phyloP scores from a whole-genome alignment of 1,284 basidiomycete species.

The Leccinum insolens region DNA sequence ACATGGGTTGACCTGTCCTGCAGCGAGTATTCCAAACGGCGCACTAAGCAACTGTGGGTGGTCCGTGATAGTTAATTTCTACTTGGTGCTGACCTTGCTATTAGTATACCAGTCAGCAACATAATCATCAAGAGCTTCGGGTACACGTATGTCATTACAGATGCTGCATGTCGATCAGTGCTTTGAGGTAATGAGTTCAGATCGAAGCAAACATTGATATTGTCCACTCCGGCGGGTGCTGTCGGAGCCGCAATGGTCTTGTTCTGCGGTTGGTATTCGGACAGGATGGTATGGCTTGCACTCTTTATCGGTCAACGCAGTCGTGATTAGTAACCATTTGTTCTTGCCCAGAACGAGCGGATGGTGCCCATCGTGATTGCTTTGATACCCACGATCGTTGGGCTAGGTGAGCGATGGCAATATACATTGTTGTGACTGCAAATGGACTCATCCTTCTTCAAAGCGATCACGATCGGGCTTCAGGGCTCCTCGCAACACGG shows the following conservation, averaged over 20 bases:
- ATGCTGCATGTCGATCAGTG: neutral
- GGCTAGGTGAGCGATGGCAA: constrained; percentile 41
- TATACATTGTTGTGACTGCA: neutral
- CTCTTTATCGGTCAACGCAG: neutral
- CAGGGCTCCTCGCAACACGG: constrained; percentile 54
- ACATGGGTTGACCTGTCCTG: constrained; percentile 15
- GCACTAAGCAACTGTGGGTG: constrained; percentile 61
- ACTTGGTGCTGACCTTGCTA: constrained; percentile 1
- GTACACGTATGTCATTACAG: constrained; percentile 51
- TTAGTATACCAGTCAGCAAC: constrained; percentile 50
- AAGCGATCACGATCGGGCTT: constrained; percentile 61
- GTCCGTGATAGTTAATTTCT: neutral
- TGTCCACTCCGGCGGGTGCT: constrained; percentile 61
- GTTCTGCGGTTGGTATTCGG: constrained; percentile 65
- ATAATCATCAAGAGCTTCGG: constrained; percentile 67
- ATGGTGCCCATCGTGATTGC: constrained; percentile 68
- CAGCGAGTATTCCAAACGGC: constrained; percentile 69
- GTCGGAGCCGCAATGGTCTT: constrained; percentile 52
- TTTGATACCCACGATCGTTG: constrained; percentile 64
- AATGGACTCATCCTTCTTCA: neutral
- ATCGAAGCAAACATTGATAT: constrained; percentile 62
- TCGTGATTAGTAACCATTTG: neutral
- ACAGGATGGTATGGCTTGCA: constrained; percentile 48
- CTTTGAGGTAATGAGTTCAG: constrained; percentile 32
- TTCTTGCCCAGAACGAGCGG: constrained; percentile 48